Conservation (phyloP, 768 basidiomycete genomes). For the Russula abietina region DNA sequence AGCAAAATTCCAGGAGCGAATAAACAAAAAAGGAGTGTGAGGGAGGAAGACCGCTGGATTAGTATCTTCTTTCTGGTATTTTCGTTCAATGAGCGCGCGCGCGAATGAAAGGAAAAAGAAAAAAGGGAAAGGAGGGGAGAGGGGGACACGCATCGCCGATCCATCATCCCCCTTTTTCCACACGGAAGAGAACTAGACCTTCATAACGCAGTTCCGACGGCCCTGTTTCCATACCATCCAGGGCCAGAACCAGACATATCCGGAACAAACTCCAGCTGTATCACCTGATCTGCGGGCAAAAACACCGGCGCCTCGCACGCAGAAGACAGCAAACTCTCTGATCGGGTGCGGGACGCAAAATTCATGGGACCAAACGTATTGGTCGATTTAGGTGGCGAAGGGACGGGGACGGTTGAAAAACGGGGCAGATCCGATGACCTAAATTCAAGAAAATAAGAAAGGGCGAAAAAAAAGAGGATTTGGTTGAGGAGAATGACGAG, state of each 20-base stretch:
- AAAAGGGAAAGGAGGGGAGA: too few relatives aligned
- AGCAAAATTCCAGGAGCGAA: too few relatives aligned
- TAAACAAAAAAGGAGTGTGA: background rate
- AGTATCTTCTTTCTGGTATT: too few relatives aligned
- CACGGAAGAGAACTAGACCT: background rate
- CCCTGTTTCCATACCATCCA: background rate
- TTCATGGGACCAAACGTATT: background rate
- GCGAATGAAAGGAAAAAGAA: too few relatives aligned
- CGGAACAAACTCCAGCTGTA: conserved; percentile 2
- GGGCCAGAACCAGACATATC: background rate
- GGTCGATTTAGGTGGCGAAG: background rate
- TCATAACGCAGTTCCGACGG: background rate
- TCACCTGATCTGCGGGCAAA: background rate
- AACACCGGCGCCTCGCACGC: conserved; percentile 2
- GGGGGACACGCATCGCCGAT: background rate
- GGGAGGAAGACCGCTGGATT: background rate
- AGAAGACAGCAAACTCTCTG: background rate
- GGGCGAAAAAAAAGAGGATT: too few relatives aligned
- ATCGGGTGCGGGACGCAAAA: background rate
- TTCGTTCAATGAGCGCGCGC: too few relatives aligned
- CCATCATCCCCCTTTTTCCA: background rate
- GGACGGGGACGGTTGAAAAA: background rate
- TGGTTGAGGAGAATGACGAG: background rate
- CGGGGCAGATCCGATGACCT: background rate
- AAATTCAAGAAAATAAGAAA: background rate